phyloP scores from a whole-genome alignment of 495 filamentous ascomycete genomes.

The Hypoxylon fuscum region DNA sequence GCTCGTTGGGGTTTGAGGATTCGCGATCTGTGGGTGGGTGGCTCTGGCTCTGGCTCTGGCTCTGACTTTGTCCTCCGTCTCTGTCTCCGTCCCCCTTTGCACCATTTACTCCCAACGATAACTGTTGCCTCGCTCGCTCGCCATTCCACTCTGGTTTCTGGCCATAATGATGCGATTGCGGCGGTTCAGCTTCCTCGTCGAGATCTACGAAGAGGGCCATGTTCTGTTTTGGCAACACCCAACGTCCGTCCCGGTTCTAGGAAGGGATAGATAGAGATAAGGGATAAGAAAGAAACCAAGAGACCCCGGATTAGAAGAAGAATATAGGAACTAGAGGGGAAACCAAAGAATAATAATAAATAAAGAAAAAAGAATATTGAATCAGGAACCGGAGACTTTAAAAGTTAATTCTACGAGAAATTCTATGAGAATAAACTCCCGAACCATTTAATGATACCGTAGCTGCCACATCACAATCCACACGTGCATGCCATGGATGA shows the following conservation, averaged over 20 bases:
- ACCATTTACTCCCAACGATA: conserved; percentile 23
- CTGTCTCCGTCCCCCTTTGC: conserved; percentile 10
- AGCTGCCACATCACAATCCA: background rate
- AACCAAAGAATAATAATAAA: conserved; percentile 1
- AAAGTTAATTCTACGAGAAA: background rate
- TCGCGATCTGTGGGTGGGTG: conserved; percentile 38
- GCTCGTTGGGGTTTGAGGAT: conserved; percentile 68
- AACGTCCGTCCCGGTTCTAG: no score
- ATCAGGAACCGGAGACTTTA: conserved; percentile 14
- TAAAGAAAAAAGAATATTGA: conserved; percentile 9
- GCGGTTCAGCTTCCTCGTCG: conserved; percentile 64
- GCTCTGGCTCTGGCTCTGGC: conserved; percentile 28
- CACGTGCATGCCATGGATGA: background rate
- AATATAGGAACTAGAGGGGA: conserved; percentile 19
- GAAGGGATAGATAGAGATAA: conserved; percentile 2
- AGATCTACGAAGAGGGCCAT: conserved; percentile 76
- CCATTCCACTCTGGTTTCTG: conserved; percentile 40
- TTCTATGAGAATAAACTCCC: conserved; percentile 24
- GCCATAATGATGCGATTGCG: conserved; percentile 45
- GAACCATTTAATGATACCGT: background rate
- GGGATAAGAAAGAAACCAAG: background rate
- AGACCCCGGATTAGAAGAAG: background rate
- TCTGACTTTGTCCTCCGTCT: conserved; percentile 32
- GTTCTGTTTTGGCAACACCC: conserved; percentile 40
- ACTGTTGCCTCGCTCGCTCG: conserved; percentile 34